Evolutionary conservation across 345 rosid genomes (phyloP), one percentile per base, ranked within the genome.

Genomic region (Eucalyptus regnans): DNA sequence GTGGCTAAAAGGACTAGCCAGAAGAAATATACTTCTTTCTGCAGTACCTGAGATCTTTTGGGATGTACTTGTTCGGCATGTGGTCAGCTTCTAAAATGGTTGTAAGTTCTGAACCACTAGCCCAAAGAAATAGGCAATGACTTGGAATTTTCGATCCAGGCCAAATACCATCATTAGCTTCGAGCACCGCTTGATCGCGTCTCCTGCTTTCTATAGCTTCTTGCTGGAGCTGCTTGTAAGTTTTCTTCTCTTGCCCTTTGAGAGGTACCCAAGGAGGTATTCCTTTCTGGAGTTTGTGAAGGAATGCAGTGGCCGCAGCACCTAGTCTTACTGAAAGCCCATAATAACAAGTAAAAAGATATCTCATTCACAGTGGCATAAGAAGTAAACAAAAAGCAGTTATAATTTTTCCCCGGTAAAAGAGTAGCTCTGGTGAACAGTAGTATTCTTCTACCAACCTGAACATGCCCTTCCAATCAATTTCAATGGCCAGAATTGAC

Each of bases 31-130:
- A 41, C 22, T 14, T 9, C 22, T 37, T 50, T 50, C 46, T 62
- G 76, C 16, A 86, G 88, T 92, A 96, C 99, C 99, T 94, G 50
- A 97, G 92, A 66, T 94, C 95, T 92, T 95, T 96, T 29, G 99
- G 97, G 86, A 97, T 97, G 92, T 91, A 97, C 91, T 96, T 97
- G 91, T 97, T 97, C 12, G 99, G 99, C 99, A 97, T 96, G 93
- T 96, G 96, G 90, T 97, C 99, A 84, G 92, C 66, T 94, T 97
- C 99, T 91, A 97, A 89, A 58, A 91, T 88, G 50, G 95, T 90
- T 49, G 99, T 97, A 86, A 97, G 89, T 90, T 95, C 99, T 85
- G 99, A 60, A 49, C 99, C 99, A 91, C 99, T 92, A 62, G 99
- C 99, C 99, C 99, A 96, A 66, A 97, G 99, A 94, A 96, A 97